Evolutionary conservation across 805 yeast genomes (phyloP).

Genomic region (Kodamaea kakaduensis): DNA sequence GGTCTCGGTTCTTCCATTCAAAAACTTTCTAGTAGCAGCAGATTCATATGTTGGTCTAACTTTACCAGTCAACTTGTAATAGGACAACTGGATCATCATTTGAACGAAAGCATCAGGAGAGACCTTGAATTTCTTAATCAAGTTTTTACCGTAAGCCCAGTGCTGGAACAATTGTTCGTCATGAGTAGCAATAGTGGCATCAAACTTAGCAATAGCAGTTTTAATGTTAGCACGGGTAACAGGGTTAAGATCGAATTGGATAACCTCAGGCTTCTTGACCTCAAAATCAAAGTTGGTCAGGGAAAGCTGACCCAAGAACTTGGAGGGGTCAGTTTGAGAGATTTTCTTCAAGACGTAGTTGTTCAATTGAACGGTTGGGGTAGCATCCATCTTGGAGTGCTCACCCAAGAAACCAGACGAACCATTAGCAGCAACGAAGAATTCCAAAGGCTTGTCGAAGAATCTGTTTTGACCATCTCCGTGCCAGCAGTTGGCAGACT

Average conservation of each 20-base stretch:
- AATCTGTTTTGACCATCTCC: conserved; percentile 91
- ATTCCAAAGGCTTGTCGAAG: conserved; percentile 88
- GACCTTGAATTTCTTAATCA: conserved; percentile 75
- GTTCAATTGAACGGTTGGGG: conserved; percentile 87
- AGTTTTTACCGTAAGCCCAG: conserved; percentile 79
- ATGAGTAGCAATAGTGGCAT: conserved; percentile 55
- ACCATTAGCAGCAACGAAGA: conserved; percentile 77
- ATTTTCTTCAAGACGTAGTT: conserved; percentile 64
- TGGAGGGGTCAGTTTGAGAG: conserved; percentile 40
- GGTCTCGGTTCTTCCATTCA: conserved; percentile 91
- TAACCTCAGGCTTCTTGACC: conserved; percentile 18
- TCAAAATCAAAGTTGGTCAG: conserved; percentile 13
- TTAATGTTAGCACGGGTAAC: conserved; percentile 47
- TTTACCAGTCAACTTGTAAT: conserved; percentile 75
- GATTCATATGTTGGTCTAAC: conserved; percentile 92
- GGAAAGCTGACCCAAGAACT: conserved; percentile 26
- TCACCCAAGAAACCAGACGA: conserved; percentile 92
- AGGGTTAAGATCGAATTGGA: conserved; percentile 60
- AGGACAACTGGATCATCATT: conserved; percentile 86
- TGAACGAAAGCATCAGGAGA: conserved; percentile 95
- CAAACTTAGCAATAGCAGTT: conserved; percentile 54
- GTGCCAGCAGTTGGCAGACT: conserved; percentile 86
- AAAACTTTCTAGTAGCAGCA: conserved; percentile 87
- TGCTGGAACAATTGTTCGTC: conserved; percentile 77
- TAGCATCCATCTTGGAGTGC: conserved; percentile 97